These are phyloP conservation scores for Aspergillus eucalypticola DNA, from an alignment of 2,329 filamentous ascomycete genomes.

Conservation along the genomic window DNA sequence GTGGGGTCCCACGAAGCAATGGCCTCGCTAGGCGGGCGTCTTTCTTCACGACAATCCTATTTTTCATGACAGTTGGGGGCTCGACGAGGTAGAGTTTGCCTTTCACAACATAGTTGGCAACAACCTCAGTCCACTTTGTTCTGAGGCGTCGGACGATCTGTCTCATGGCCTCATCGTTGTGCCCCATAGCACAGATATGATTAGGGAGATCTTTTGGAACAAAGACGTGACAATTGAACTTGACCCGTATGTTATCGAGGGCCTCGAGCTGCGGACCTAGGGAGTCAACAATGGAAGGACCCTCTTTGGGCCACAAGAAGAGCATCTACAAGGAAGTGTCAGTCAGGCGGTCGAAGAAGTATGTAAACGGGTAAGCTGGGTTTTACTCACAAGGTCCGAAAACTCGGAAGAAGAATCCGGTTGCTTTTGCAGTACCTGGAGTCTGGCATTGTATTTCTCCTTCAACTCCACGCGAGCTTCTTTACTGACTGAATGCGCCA, in stretches of 20 bases:
- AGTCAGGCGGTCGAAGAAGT: neutral
- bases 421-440: constrained; percentile 29
- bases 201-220: constrained; percentile 32
- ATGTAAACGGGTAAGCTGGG: neutral
- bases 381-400: constrained; percentile 28
- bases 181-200: constrained; percentile 35
- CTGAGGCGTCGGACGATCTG: constrained; percentile 35
- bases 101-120: constrained; percentile 30
- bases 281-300: constrained; percentile 42
- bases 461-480: constrained; percentile 25
- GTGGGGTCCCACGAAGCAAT: constrained; percentile 22
- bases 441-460: constrained; percentile 24
- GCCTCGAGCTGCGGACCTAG: constrained; percentile 46
- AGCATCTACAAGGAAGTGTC: constrained; percentile 28
- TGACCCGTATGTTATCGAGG: constrained; percentile 48
- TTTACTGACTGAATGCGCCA: constrained; percentile 26
- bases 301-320: constrained; percentile 50
- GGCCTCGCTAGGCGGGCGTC: constrained; percentile 20
- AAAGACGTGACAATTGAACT: constrained; percentile 44
- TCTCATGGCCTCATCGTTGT: constrained; percentile 35
- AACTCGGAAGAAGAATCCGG: constrained; percentile 25
- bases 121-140: constrained; percentile 31
- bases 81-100: constrained; percentile 39
- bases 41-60: constrained; percentile 30
- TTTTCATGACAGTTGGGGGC: constrained; percentile 26